Evolutionary conservation across 345 rosid species (phyloP).

Genomic region (Gossypium sturtianum): DNA sequence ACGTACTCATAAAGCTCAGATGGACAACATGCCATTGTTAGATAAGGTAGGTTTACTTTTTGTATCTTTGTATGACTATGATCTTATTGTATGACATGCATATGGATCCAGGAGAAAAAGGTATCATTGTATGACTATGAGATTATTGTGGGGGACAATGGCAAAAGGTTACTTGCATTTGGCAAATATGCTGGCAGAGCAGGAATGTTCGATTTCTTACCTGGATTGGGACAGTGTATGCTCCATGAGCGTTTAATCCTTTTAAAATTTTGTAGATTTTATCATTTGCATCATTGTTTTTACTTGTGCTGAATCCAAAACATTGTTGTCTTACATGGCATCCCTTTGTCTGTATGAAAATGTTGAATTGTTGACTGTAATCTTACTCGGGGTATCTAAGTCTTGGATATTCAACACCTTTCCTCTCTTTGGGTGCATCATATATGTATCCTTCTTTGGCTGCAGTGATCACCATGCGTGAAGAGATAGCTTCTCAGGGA

Average conservation of each 20-base stretch:
- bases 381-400: slow-evolving; percentile 54
- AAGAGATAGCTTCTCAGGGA: slow-evolving; percentile 74
- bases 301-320: too few relatives aligned
- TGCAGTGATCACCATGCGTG: slow-evolving; percentile 71
- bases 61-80: background rate
- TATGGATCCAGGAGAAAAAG: slow-evolving; percentile 62
- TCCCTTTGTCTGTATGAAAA: background rate
- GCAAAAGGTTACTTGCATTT: slow-evolving; percentile 72
- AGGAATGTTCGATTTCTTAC: slow-evolving; percentile 73
- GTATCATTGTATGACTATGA: slow-evolving; percentile 82
- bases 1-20: slow-evolving; percentile 83
- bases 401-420: slow-evolving; percentile 78
- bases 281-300: too few relatives aligned
- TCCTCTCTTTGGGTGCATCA: slow-evolving; percentile 68
- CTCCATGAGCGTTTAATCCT: background rate
- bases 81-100: background rate
- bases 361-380: background rate
- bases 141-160: slow-evolving; percentile 69
- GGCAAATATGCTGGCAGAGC: slow-evolving; percentile 95
- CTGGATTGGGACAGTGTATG: slow-evolving; percentile 77
- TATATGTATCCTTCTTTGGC: slow-evolving; percentile 83
- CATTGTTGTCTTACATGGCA: background rate
- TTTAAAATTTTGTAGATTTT: background rate
- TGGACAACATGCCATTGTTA: slow-evolving; percentile 76
- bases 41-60: slow-evolving; percentile 43